These are phyloP conservation scores for Lasiodiplodia theobromae DNA, from an alignment of 2,329 filamentous ascomycete genomes.

Conservation along the genomic window DNA sequence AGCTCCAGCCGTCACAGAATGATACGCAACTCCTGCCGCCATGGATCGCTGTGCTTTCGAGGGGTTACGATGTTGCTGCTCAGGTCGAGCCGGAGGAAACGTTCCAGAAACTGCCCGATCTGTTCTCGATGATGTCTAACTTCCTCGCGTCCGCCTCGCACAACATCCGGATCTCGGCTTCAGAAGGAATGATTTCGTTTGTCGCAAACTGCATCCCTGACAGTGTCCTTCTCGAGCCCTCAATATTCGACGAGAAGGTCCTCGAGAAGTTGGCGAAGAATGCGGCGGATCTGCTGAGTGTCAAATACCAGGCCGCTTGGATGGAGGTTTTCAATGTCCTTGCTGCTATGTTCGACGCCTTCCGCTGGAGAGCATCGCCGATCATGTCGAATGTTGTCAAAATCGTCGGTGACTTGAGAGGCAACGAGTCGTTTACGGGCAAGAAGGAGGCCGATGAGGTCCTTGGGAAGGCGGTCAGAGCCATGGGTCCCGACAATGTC, in stretches of 20 bases:
- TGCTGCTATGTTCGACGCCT: constrained; percentile 82
- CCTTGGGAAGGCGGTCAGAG: constrained; percentile 83
- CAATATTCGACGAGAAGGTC: constrained; percentile 89
- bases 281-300: constrained; percentile 77
- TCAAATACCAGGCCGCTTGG: constrained; percentile 95
- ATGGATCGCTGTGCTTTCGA: constrained; percentile 94
- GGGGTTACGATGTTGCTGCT: constrained; percentile 92
- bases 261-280: constrained; percentile 80
- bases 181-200: constrained; percentile 93
- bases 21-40: constrained; percentile 94
- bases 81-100: constrained; percentile 90
- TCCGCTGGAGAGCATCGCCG: constrained; percentile 85
- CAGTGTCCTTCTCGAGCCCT: constrained; percentile 83
- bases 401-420: constrained; percentile 83
- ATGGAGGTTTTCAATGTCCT: constrained; percentile 92
- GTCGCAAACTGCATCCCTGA: constrained; percentile 87
- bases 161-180: constrained; percentile 93
- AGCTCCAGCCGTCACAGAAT: constrained; percentile 88
- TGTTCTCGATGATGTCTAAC: constrained; percentile 79
- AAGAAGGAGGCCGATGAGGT: constrained; percentile 96
- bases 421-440: constrained; percentile 85
- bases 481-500: constrained; percentile 88
- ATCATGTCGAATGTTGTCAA: constrained; percentile 78
- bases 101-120: constrained; percentile 84
- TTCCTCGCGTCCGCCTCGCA: constrained; percentile 88